phyloP scores from a whole-genome alignment of 139 green algal species.

The Chlamydomonas asymmetrica region DNA sequence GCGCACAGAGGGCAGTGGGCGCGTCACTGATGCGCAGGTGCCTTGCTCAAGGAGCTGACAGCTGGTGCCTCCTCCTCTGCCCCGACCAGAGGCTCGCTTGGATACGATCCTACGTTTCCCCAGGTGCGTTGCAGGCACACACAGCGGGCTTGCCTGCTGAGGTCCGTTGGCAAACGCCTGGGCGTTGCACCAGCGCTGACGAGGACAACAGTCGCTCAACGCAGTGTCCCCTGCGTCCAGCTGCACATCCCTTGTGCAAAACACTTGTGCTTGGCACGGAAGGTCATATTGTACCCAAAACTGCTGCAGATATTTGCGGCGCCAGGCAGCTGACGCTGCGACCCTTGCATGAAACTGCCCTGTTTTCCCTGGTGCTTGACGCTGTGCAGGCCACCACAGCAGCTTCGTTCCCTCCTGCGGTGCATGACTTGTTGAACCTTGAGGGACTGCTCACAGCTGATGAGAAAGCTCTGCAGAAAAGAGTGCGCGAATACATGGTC shows the following conservation, averaged over 20 bases:
- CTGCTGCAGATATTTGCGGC: no score
- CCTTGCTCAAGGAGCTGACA: slow-evolving; percentile 20
- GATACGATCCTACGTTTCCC: slow-evolving; percentile 26
- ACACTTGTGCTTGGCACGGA: no score
- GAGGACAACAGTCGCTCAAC: not conserved
- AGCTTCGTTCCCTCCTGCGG: slow-evolving; percentile 65
- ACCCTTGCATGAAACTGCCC: not conserved
- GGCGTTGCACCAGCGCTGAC: not conserved
- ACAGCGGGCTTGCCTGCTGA: no score
- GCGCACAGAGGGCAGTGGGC: no score
- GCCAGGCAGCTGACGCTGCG: not conserved
- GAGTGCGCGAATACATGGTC: slow-evolving; percentile 76
- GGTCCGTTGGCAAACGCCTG: not conserved
- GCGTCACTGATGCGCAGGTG: no score
- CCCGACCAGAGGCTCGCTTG: not conserved
- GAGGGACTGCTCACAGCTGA: slow-evolving; percentile 73
- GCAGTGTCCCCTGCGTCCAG: not conserved
- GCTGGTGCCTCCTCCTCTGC: not conserved
- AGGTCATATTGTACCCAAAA: no score
- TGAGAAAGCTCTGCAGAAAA: slow-evolving; percentile 61
- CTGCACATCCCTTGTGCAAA: no score
- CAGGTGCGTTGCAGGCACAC: slow-evolving; percentile 21
- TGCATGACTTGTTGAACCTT: slow-evolving; percentile 68
- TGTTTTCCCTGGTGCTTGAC: not conserved
- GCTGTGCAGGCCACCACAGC: slow-evolving; percentile 62